Base-by-base conservation (phyloP, 768 basidiomycete species). In the Phaeolepiota aurea region DNA sequence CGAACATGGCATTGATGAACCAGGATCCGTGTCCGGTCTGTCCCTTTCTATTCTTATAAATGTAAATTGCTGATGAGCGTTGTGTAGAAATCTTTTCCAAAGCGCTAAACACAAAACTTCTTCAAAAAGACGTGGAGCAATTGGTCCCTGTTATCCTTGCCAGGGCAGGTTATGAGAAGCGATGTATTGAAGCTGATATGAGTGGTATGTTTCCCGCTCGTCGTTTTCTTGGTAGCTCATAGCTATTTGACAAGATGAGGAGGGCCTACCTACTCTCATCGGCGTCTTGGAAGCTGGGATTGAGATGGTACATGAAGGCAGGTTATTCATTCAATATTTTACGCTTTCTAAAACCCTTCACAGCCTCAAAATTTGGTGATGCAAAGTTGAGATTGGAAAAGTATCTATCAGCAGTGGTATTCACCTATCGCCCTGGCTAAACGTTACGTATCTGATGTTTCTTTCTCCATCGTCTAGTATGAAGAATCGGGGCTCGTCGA, bases 381-480 rank as follows among this genome's bases (percentile, higher is more conserved):
- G 66, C 81, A 2, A 75, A 78, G 32, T 64, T 88, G 37, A 76
- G 85, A 35, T 62, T 97, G 20, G 93, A 99, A 56, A 91, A 85
- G 50, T 89, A 81, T 54, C 66, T 93, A 13, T 72, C 82, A 30
- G 72, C 76, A 34, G 64, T 87, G 37, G 93, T 94, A 53, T 47
- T 86, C 70, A 4, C 11, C 35, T 21, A 22, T 20, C 19, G 15
- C 19, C 20, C 7, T 30, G 2, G n/a, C 20, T 23, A 16, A 11
- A 19, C 37, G 12, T n/a, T 20, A 25, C 20, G 11, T 38, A 15
- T 30, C 32, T 40, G 20, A 22, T 23, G 22, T 41, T 30, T 39
- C 3, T 32, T 43, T 13, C 4, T 16, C 9, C 33, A 35, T 16
- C 15, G 13, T 23, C 15, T 43, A 82, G 79, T 79, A 82, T 53